A percentile compares a stretch with the other conserved stretches of the same genome.
Evolutionary conservation across 148 eudicot genomes (phyloP).

Genomic region (Rhododendron simsii): DNA sequence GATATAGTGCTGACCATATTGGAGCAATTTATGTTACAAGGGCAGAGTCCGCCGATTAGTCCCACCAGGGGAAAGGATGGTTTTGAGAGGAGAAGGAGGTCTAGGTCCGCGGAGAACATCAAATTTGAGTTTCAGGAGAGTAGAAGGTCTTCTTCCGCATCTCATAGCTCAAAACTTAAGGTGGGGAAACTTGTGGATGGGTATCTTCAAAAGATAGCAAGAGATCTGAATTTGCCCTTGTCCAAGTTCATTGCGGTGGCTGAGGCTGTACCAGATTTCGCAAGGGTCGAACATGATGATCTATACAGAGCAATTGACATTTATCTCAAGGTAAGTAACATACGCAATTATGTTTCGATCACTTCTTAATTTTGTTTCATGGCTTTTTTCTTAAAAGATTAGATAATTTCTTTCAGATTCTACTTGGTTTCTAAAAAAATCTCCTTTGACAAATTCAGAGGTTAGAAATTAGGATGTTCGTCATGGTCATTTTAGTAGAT

Average conservation of each 20-base stretch:
- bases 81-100: conserved; percentile 53
- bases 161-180: conserved; percentile 63
- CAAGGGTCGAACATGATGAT: conserved; percentile 76
- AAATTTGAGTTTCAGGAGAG: conserved; percentile 64
- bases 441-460: neutral
- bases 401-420: neutral
- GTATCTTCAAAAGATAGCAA: conserved; percentile 62
- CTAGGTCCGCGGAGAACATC: conserved; percentile 65
- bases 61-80: conserved; percentile 52
- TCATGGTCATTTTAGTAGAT: conserved; percentile 13
- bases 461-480: conserved; percentile 1
- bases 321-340: conserved; percentile 62
- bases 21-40: conserved; percentile 64
- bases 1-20: conserved; percentile 57
- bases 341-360: neutral
- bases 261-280: conserved; percentile 61
- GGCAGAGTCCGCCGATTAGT: conserved; percentile 65
- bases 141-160: conserved; percentile 76
- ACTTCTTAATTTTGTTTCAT: neutral
- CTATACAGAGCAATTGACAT: conserved; percentile 78
- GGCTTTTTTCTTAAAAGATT: neutral
- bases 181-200: conserved; percentile 78
- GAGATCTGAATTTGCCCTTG: conserved; percentile 50
- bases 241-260: conserved; percentile 63
- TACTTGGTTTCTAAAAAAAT: neutral